Conservation (phyloP, 2,329 filamentous ascomycete genomes). For the Beauveria medogensis region DNA sequence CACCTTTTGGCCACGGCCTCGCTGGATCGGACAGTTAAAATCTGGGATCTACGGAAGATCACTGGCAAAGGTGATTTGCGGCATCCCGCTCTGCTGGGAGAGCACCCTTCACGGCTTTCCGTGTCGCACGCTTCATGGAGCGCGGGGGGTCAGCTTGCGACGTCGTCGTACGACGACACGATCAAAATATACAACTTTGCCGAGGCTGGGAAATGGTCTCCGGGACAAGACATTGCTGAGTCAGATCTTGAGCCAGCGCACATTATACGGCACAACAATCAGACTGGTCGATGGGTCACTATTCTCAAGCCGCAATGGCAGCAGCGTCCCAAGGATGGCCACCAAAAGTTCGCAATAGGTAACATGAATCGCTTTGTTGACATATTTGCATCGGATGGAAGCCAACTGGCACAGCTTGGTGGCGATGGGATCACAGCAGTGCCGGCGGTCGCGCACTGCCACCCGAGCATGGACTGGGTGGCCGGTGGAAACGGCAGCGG, state of each 20-base stretch:
- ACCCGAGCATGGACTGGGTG: constrained; percentile 83
- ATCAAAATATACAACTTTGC: constrained; percentile 85
- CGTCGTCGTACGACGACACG: constrained; percentile 89
- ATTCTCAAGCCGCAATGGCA: constrained; percentile 85
- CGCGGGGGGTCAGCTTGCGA: constrained; percentile 74
- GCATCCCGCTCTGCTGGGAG: constrained; percentile 63
- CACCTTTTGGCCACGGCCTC: constrained; percentile 85
- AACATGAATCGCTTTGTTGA: constrained; percentile 99
- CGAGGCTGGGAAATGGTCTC: constrained; percentile 49
- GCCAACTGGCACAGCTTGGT: constrained; percentile 80
- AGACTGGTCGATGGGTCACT: constrained; percentile 90
- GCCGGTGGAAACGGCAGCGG: constrained; percentile 86
- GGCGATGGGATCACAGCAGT: constrained; percentile 91
- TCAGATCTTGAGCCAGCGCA: constrained; percentile 60
- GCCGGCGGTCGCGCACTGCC: constrained; percentile 84
- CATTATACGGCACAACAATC: constrained; percentile 79
- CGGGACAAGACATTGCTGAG: constrained; percentile 48
- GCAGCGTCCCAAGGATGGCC: constrained; percentile 62
- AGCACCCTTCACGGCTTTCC: constrained; percentile 74
- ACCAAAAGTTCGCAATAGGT: constrained; percentile 84
- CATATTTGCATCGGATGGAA: constrained; percentile 72
- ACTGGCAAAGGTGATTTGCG: constrained; percentile 51
- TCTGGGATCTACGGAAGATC: constrained; percentile 88
- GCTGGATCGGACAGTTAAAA: constrained; percentile 77
- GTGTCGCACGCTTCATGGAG: constrained; percentile 94